A percentile compares a stretch with the other conserved stretches of the same genome.
Evolutionary conservation across 2,329 filamentous ascomycete genomes (phyloP).

Genomic region (Colletotrichum lindemuthianum): DNA sequence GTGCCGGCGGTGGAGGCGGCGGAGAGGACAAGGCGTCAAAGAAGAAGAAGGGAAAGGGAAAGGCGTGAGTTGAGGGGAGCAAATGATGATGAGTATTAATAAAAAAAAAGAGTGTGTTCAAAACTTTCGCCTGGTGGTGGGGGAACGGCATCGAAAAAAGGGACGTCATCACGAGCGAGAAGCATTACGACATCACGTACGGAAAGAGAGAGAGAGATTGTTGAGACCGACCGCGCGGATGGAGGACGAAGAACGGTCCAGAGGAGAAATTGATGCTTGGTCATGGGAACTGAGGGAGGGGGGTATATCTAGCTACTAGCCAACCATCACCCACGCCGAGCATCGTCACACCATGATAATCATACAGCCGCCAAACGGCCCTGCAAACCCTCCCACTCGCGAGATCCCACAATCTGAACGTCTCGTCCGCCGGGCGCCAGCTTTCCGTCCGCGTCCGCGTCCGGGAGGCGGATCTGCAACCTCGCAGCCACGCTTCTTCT

Average conservation of each 20-base stretch:
- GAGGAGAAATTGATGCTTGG: conserved; percentile 8
- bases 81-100: neutral
- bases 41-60: conserved; percentile 61
- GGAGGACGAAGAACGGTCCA: conserved; percentile 3
- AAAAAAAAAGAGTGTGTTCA: too few species aligned
- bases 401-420: conserved; percentile 63
- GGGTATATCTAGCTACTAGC: conserved; percentile 30
- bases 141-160: neutral
- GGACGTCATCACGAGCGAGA: conserved; percentile 7
- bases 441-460: conserved; percentile 55
- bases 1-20: conserved; percentile 42
- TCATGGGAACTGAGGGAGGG: conserved; percentile 6
- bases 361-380: conserved; percentile 49
- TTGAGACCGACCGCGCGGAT: neutral
- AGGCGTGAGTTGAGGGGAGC: conserved; percentile 43
- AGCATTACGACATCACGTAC: conserved; percentile 18
- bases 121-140: too few species aligned
- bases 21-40: conserved; percentile 56
- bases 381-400: conserved; percentile 66
- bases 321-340: conserved; percentile 12
- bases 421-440: conserved; percentile 48
- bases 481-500: conserved; percentile 54
- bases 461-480: conserved; percentile 59
- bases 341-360: conserved; percentile 22
- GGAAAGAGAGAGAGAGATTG: neutral